Evolutionary conservation across 176 grass and related monocot species (phyloP).

Genomic region (Eleusine coracana): DNA sequence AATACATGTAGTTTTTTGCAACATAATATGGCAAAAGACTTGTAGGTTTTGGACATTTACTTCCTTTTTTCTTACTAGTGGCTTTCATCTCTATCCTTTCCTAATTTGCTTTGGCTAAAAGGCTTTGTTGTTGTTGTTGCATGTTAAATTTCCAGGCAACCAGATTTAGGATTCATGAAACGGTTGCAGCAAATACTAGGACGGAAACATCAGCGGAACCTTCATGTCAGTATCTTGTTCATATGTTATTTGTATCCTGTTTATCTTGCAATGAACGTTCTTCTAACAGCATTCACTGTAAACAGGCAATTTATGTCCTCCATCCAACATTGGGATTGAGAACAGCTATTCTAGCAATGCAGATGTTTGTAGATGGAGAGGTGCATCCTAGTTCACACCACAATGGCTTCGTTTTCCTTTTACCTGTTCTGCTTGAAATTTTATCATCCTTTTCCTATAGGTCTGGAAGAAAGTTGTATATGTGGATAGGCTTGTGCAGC

Average conservation of each 20-base stretch:
- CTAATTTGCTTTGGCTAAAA: background rate
- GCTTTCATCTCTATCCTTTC: background rate
- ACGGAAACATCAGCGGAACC: constrained; percentile 86
- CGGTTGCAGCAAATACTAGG: constrained; percentile 87
- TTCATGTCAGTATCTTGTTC: constrained; percentile 68
- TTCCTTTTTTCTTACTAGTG: background rate
- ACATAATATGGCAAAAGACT: background rate
- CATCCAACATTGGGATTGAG: constrained; percentile 94
- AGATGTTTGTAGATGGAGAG: constrained; percentile 91
- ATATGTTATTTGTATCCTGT: background rate
- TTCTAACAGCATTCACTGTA: constrained; percentile 31
- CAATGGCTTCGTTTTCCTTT: constrained; percentile 7
- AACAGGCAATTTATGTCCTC: constrained; percentile 91
- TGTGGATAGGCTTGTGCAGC: constrained; percentile 84
- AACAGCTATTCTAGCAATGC: constrained; percentile 79
- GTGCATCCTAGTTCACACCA: constrained; percentile 43
- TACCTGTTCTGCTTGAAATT: constrained; percentile 6
- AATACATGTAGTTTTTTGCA: too few species aligned
- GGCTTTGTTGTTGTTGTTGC: background rate
- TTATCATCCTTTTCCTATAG: constrained; percentile 42
- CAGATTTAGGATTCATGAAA: constrained; percentile 99
- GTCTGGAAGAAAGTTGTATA: constrained; percentile 96
- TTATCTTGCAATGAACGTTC: constrained; percentile 4
- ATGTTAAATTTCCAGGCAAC: constrained; percentile 67
- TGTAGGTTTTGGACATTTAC: background rate